Conservation (phyloP, 2,329 filamentous ascomycete genomes). For the Penicillium sp. region DNA sequence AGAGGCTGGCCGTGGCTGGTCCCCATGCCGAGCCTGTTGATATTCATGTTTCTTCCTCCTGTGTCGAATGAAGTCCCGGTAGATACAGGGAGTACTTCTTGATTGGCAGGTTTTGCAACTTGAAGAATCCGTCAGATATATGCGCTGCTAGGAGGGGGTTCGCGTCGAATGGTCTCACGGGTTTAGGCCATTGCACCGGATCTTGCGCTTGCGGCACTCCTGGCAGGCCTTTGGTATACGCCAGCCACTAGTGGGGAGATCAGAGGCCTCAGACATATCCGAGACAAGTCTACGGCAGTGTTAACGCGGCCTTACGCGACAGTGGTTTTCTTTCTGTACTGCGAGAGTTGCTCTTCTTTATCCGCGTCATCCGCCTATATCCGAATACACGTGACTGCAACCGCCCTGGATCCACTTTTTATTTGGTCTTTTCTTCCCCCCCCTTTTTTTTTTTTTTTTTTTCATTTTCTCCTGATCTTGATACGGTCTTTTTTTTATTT, state of each 20-base stretch:
- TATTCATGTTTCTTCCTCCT: slow-evolving; percentile 39
- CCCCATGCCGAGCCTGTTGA: slow-evolving; percentile 17
- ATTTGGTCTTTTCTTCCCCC: neutral
- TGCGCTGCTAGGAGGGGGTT: neutral
- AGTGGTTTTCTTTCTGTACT: slow-evolving; percentile 4
- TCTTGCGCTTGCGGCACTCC: slow-evolving; percentile 48
- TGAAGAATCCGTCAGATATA: slow-evolving; percentile 1
- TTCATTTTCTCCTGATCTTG: neutral
- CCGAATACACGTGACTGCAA: slow-evolving; percentile 20
- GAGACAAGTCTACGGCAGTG: neutral
- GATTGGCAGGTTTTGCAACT: slow-evolving; percentile 43
- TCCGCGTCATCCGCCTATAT: slow-evolving; percentile 25
- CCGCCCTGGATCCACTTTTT: neutral
- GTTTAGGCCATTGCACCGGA: slow-evolving; percentile 44
- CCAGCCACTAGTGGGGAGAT: slow-evolving; percentile 30
- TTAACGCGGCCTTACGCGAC: neutral
- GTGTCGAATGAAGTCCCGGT: slow-evolving; percentile 42
- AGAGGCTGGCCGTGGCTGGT: slow-evolving; percentile 16
- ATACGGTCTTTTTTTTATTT: too few relatives aligned
- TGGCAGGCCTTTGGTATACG: slow-evolving; percentile 46
- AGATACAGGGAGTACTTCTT: slow-evolving; percentile 38
- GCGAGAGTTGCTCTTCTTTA: neutral
- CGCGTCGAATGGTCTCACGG: slow-evolving; percentile 30
- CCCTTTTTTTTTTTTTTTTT: neutral
- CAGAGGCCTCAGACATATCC: slow-evolving; percentile 31